These are phyloP conservation scores for Pseudocercospora crystallina DNA, from an alignment of 2,329 filamentous ascomycete genomes.

Conservation along the genomic window DNA sequence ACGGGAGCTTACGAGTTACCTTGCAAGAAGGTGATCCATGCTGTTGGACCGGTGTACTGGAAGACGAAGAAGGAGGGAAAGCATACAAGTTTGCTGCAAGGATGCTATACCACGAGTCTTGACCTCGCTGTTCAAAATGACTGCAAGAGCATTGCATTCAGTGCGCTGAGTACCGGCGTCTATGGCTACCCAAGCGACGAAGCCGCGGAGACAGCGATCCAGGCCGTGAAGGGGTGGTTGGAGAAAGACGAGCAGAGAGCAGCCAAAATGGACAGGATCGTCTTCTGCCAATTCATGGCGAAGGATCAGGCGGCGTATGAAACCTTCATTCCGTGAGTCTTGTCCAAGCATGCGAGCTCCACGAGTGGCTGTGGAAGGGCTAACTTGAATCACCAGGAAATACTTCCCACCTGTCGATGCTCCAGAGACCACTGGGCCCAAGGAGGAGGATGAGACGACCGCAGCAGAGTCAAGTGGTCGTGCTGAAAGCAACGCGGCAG, in stretches of 20 bases:
- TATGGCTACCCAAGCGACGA: conserved; percentile 79
- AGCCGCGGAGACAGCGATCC: conserved; percentile 71
- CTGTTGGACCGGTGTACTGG: conserved; percentile 80
- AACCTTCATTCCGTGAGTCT: conserved; percentile 68
- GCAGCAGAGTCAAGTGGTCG: conserved; percentile 23
- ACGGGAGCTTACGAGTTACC: conserved; percentile 74
- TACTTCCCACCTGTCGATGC: conserved; percentile 49
- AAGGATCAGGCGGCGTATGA: conserved; percentile 78
- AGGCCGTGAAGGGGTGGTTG: conserved; percentile 58
- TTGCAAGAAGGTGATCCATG: conserved; percentile 78
- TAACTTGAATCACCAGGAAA: conserved; percentile 33
- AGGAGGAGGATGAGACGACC: conserved; percentile 28
- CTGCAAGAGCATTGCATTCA: conserved; percentile 75
- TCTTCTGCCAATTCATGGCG: conserved; percentile 80
- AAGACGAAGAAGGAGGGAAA: conserved; percentile 39
- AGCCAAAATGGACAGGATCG: conserved; percentile 64
- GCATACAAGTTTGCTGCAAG: conserved; percentile 49
- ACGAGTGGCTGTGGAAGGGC: background rate
- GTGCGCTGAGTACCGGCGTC: conserved; percentile 80
- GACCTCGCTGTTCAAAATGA: conserved; percentile 67
- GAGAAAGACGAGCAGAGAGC: conserved; percentile 42
- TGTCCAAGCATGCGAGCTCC: too few relatives aligned
- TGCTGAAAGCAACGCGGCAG: background rate
- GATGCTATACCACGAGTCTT: conserved; percentile 71
- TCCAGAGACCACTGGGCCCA: background rate